Evolutionary conservation across 305 asterid species (phyloP).

Genomic region (Solanum hybrid): DNA sequence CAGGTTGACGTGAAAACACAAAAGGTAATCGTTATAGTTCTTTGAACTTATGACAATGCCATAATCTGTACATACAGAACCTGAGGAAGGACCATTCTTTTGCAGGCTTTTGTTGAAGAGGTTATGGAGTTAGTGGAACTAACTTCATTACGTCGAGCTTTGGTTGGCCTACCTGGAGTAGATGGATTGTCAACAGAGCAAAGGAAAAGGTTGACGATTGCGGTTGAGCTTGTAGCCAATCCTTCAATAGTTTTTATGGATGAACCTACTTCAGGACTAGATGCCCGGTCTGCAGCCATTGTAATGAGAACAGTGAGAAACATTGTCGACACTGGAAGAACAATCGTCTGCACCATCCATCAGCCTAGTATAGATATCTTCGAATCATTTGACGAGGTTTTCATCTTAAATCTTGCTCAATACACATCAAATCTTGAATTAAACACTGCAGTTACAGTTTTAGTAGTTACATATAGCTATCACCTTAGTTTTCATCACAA

Average conservation of each 20-base stretch:
- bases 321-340: conserved; percentile 71
- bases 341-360: conserved; percentile 80
- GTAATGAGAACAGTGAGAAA: conserved; percentile 86
- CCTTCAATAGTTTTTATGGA: conserved; percentile 87
- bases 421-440: background rate
- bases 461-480: background rate
- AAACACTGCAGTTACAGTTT: background rate
- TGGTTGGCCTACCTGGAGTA: conserved; percentile 72
- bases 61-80: background rate
- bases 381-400: conserved; percentile 75
- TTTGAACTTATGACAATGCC: background rate
- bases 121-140: conserved; percentile 72
- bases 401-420: background rate
- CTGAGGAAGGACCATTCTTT: background rate
- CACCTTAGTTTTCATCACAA: background rate
- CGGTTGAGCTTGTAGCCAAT: conserved; percentile 73
- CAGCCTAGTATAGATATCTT: conserved; percentile 77
- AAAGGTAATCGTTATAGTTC: conserved; percentile 26
- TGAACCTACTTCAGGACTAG: conserved; percentile 78
- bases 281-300: conserved; percentile 77
- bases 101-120: conserved; percentile 65
- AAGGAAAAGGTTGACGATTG: conserved; percentile 71
- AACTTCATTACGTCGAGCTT: conserved; percentile 38
- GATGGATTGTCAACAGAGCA: conserved; percentile 71
- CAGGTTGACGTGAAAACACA: conserved; percentile 50